These are phyloP conservation scores for Boletales sp. DNA, from an alignment of 768 basidiomycete species.

Conservation along the genomic window DNA sequence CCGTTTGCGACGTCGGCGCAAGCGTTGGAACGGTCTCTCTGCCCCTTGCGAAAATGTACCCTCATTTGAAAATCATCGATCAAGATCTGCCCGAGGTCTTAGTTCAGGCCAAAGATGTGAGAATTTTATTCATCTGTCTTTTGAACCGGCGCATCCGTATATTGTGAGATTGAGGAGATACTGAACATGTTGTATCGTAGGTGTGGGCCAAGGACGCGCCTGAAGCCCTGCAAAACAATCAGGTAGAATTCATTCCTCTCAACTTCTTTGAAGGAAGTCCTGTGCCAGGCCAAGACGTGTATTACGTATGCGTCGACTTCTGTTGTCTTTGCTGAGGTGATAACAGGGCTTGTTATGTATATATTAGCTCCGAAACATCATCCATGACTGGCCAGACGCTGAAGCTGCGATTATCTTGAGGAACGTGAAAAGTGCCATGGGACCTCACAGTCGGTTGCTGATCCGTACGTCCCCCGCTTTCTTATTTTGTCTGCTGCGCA, in stretches of 20 bases:
- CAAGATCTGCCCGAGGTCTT: constrained; percentile 30
- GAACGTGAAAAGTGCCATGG: constrained; percentile 28
- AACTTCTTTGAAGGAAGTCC: constrained; percentile 20
- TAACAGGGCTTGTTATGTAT: too few relatives aligned
- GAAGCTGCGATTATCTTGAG: constrained; percentile 30
- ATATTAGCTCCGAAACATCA: constrained; percentile 24
- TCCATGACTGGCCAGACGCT: constrained; percentile 37
- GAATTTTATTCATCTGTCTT: background rate
- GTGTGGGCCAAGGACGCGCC: constrained; percentile 17
- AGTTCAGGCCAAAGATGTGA: constrained; percentile 18
- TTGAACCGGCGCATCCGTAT: background rate
- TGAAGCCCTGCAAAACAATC: constrained; percentile 14
- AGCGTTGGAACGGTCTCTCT: constrained; percentile 28
- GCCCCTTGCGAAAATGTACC: constrained; percentile 23
- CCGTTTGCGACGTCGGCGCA: constrained; percentile 29
- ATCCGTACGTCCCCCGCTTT: constrained; percentile 26
- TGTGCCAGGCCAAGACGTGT: constrained; percentile 17
- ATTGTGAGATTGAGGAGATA: background rate
- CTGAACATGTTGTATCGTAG: constrained; percentile 4
- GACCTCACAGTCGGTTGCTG: constrained; percentile 27
- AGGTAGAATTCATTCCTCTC: constrained; percentile 14
- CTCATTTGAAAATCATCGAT: constrained; percentile 23
- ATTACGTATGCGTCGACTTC: constrained; percentile 17
- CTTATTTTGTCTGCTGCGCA: background rate
- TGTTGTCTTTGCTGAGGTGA: background rate